Percentiles rank a stretch among this genome's conserved stretches.
Evolutionary conservation across 495 filamentous ascomycete species (phyloP).

Genomic region (Tuber magnatum): DNA sequence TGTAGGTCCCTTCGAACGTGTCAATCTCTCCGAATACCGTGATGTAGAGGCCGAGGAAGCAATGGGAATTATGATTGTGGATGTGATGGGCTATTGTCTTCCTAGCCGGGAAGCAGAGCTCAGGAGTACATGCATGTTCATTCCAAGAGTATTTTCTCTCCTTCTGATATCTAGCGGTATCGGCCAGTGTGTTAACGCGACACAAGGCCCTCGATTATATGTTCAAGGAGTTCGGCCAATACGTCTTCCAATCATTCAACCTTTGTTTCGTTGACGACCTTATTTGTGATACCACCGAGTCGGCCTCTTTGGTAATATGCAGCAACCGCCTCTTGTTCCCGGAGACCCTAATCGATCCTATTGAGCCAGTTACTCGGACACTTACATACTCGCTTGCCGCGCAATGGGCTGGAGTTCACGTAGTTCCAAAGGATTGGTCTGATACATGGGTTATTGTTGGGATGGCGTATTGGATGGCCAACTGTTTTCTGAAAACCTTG

Average conservation of each 20-base stretch:
- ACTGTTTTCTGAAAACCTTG: slow-evolving; percentile 77
- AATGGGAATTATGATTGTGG: slow-evolving; percentile 72
- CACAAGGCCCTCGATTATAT: slow-evolving; percentile 71
- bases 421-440: slow-evolving; percentile 67
- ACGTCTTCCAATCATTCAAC: slow-evolving; percentile 71
- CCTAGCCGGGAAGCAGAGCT: slow-evolving; percentile 73
- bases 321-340: slow-evolving; percentile 79
- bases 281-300: slow-evolving; percentile 59
- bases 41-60: slow-evolving; percentile 85
- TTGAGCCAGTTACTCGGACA: slow-evolving; percentile 66
- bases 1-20: slow-evolving; percentile 86
- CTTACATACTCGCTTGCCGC: slow-evolving; percentile 78
- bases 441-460: slow-evolving; percentile 92
- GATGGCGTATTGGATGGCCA: slow-evolving; percentile 86
- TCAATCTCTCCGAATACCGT: slow-evolving; percentile 81
- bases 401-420: slow-evolving; percentile 87
- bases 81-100: slow-evolving; percentile 81
- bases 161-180: not conserved
- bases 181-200: slow-evolving; percentile 9
- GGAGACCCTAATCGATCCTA: slow-evolving; percentile 68
- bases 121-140: slow-evolving; percentile 70
- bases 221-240: slow-evolving; percentile 72
- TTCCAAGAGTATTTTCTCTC: slow-evolving; percentile 48
- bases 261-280: slow-evolving; percentile 91
- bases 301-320: slow-evolving; percentile 78